Base-by-base conservation (phyloP, 257 asterid species). In the Thymus quinquecostatus region DNA sequence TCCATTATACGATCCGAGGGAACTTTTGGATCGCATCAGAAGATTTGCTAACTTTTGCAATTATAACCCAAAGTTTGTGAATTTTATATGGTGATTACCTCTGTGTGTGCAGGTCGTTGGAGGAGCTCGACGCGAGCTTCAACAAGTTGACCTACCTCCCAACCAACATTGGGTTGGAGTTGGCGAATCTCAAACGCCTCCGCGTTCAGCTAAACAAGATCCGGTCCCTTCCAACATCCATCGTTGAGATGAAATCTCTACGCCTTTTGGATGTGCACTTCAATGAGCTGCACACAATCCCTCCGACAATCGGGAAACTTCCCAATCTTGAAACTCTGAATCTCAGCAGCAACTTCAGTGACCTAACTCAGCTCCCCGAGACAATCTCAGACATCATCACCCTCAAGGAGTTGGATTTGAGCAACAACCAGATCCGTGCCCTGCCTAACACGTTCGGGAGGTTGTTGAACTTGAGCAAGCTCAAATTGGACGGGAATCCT, bases 391-490 rank as follows among this genome's bases (percentile, higher is more conserved):
- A 91, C 79, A 86, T 94, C 29, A 78, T 71, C 50, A 88, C 68
- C 80, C 90, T 94, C 29, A 89, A 81, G 68, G 97, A 91, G 57
- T 89, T 89, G n/a, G 96, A 91, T 68, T 55, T 91, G 82, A 89
- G 97, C 85, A 87, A 94, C 87, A 91, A 94, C 74, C 98, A 94
- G 91, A 89, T 94, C 51, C 92, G 73, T 27, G 89, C 85, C 44
- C 59, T 94, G 79, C 98, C 98, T 3, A 86, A 89, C 70, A 78
- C 85, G 48, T 82, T 93, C 60, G 92, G 92, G 27, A 81, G 79
- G 65, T 84, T 91, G 55, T 65, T 81, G 63, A 86, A 78, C 38
- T 79, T 91, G 54, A 86, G 49, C 5, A 83, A 81, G 82, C 88
- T 91, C 2, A 85, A 88, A 11, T 66, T 94, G 67, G 97, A 89